phyloP scores from a whole-genome alignment of 768 basidiomycete genomes.

The Collybia sordida region DNA sequence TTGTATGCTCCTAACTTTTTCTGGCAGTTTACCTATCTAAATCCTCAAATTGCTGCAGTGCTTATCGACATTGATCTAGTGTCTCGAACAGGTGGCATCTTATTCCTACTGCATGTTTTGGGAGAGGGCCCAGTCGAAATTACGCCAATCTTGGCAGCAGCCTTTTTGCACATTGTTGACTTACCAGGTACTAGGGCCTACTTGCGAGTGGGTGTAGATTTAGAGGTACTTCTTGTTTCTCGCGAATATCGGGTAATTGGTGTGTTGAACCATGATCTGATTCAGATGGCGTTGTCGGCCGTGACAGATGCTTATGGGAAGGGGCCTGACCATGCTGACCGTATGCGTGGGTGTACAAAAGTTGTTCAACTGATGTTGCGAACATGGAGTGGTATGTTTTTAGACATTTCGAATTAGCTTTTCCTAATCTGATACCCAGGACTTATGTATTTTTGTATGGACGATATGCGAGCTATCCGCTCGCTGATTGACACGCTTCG shows the following conservation, averaged over 20 bases:
- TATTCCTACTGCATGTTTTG: slow-evolving; percentile 81
- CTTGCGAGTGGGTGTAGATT: slow-evolving; percentile 77
- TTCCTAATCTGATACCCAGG: slow-evolving; percentile 40
- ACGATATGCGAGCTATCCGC: slow-evolving; percentile 82
- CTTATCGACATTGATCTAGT: slow-evolving; percentile 87
- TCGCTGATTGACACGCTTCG: slow-evolving; percentile 82
- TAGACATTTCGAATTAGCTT: neutral
- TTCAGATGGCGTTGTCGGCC: slow-evolving; percentile 79
- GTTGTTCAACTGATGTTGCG: slow-evolving; percentile 83
- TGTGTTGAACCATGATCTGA: neutral
- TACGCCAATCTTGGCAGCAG: slow-evolving; percentile 71
- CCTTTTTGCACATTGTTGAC: slow-evolving; percentile 84
- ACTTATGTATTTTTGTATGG: slow-evolving; percentile 90
- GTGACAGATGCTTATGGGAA: slow-evolving; percentile 94
- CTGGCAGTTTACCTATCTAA: neutral
- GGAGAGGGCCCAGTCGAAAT: slow-evolving; percentile 90
- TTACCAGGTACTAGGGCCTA: slow-evolving; percentile 79
- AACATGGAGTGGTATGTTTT: slow-evolving; percentile 85
- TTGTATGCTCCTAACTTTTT: slow-evolving; percentile 47
- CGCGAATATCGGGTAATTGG: neutral
- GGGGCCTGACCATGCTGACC: slow-evolving; percentile 72
- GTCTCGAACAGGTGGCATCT: slow-evolving; percentile 77
- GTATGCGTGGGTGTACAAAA: slow-evolving; percentile 74
- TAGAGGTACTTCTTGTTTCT: slow-evolving; percentile 64
- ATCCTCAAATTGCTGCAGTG: slow-evolving; percentile 44